Evolutionary conservation across 1,284 basidiomycete species (phyloP), one percentile per base, ranked within the genome.

Genomic region (Phylloporus sp.): DNA sequence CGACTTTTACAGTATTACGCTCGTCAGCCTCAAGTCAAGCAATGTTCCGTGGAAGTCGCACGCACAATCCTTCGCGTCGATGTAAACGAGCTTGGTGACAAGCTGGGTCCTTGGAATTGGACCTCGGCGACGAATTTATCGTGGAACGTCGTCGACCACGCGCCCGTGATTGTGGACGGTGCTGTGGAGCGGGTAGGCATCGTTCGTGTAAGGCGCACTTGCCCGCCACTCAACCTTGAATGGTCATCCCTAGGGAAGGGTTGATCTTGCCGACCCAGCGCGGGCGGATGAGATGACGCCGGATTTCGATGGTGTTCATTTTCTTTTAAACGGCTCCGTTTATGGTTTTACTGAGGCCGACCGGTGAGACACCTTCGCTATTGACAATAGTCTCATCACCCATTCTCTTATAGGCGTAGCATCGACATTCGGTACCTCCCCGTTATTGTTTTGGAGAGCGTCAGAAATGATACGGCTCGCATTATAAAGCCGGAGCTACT

Each of bases 271-370:
- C 10, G 84, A 90, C 67, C n/a, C n/a, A n/a, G n/a, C n/a, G n/a
- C n/a, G n/a, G 11, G 76, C 79, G 1, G 85, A 87, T 40, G 88
- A 90, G 59, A 74, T 92, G 42, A 80, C 84, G 39, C 77, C 92
- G 5, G 88, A 92, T 63, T 86, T 93, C 66, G 87, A 91, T 71
- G 94, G 92, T 5, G 81, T 96, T 17, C 94, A 95, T 76, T 88
- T 93, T 71, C 68, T 91, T 12, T 79, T 84, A 13, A 92, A 93
- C 67, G 94, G 94, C 2, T 86, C 91, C 2, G 86, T 95, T 50
- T 91, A 89, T 70, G 91, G 92, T 1, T 84, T 91, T 64, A 69
- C 87, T 90, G 7, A 76, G 79, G n/a, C n/a, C n/a, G n/a, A n/a
- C 26, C 88, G 88, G 91, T 92, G 66, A 64, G 83, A 65, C 24